Evolutionary conservation across 2,329 filamentous ascomycete genomes (phyloP).

Genomic region (Fusarium devonianum): DNA sequence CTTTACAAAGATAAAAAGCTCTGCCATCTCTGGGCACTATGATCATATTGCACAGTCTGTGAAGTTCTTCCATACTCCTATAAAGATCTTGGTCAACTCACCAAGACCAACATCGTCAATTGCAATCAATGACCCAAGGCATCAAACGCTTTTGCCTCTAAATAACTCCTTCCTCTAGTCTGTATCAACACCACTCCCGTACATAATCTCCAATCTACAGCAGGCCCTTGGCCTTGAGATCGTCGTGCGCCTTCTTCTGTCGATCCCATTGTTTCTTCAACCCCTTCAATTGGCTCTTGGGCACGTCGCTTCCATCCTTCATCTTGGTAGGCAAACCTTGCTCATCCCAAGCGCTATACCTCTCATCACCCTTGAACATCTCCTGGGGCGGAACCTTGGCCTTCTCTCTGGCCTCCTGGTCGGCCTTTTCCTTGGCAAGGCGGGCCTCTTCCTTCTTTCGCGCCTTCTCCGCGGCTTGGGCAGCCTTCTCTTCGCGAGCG

Average conservation of each 20-base stretch:
- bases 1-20: no score
- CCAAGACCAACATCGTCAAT: neutral
- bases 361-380: conserved; percentile 64
- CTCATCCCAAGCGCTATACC: conserved; percentile 80
- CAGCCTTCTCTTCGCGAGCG: conserved; percentile 65
- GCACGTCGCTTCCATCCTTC: conserved; percentile 78
- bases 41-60: no score
- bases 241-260: conserved; percentile 85
- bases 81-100: neutral
- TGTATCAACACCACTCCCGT: conserved; percentile 4
- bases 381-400: conserved; percentile 62
- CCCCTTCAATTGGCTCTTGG: conserved; percentile 82
- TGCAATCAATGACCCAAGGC: neutral
- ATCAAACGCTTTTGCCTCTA: conserved; percentile 28
- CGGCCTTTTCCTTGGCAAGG: conserved; percentile 57
- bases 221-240: conserved; percentile 51
- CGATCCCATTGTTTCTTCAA: conserved; percentile 87
- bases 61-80: no score
- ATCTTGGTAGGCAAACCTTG: conserved; percentile 82
- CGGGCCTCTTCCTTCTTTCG: conserved; percentile 63
- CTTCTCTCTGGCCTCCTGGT: conserved; percentile 64
- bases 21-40: no score
- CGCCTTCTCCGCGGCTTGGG: conserved; percentile 67
- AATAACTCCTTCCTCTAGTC: conserved; percentile 17
- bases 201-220: conserved; percentile 23